Evolutionary conservation across 2,329 filamentous ascomycete species (phyloP), one percentile per base, ranked within the genome.

Genomic region (Sporothrix brunneoviolacea): DNA sequence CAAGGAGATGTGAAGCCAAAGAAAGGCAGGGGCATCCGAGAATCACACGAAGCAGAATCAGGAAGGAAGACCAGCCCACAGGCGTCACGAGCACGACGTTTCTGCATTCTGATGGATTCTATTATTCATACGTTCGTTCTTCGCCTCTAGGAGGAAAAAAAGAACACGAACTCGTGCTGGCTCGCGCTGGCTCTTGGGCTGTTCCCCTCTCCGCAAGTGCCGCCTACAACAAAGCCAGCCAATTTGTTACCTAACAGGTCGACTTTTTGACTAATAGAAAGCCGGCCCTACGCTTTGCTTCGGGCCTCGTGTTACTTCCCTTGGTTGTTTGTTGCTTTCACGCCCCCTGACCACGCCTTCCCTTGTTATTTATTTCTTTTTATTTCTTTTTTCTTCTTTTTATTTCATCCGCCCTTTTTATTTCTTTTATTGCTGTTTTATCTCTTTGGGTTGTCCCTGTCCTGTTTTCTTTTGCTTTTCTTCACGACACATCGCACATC

Each of bases 251-350:
- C 69, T 74, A 74, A 74, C 62, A 68, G 56, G 54, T 57, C 58
- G 60, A 54, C 58, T 54, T 54, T 58, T 69, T 73, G 70, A 73
- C 71, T 73, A 73, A 74, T 68, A 70, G 63, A 69, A 72, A 72
- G 57, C 60, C 45, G 32, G 58, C 56, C 47, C 41, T 21, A 37
- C 50, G 50, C 50, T 43, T 47, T 48, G 28, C 43, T 50, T 38
- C 47, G 49, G 51, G 38, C 47, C 47, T 47, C 51, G 51, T 50
- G 42, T 41, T 35, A 27, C 28, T n/a, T 38, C 18, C 24, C 19
- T 41, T 21, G 37, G 36, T 33, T 41, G 24, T 36, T 48, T 16
- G 37, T 19, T 39, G 44, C n/a, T 39, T 15, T 32, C 13, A 48
- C 33, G 28, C n/a, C 12, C 22, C 21, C 16, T 3, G 16, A 16